Evolutionary conservation across 2,329 filamentous ascomycete species (phyloP).

Genomic region (Capronia epimyces): DNA sequence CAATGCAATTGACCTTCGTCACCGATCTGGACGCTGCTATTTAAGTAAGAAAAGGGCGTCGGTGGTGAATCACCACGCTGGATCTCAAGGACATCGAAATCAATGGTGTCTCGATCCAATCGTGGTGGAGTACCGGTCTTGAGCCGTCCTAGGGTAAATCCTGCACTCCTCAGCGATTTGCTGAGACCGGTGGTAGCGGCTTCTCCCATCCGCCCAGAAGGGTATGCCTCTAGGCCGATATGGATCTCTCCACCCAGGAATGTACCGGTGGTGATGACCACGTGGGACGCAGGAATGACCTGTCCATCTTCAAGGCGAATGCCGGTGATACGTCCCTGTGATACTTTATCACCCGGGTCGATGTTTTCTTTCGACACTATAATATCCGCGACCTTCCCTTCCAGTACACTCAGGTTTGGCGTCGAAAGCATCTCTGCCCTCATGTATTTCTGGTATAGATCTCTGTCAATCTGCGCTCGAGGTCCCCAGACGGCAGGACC

Average conservation of each 20-base stretch:
- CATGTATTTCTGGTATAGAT: conserved; percentile 87
- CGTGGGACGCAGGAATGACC: conserved; percentile 69
- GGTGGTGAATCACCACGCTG: conserved; percentile 83
- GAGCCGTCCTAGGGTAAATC: conserved; percentile 79
- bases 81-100: conserved; percentile 64
- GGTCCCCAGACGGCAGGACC: conserved; percentile 97
- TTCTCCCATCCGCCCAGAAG: conserved; percentile 88
- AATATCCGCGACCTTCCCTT: conserved; percentile 89
- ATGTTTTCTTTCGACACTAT: conserved; percentile 58
- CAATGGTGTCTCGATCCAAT: conserved; percentile 73
- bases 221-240: conserved; percentile 77
- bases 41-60: conserved; percentile 84
- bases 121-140: conserved; percentile 96
- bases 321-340: conserved; percentile 70
- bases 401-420: conserved; percentile 70
- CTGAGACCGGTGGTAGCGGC: conserved; percentile 87
- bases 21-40: conserved; percentile 65
- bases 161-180: conserved; percentile 80
- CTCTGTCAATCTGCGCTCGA: conserved; percentile 88
- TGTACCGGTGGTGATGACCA: conserved; percentile 93
- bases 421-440: conserved; percentile 74
- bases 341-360: conserved; percentile 41
- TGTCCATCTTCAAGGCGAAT: conserved; percentile 83
- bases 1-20: conserved; percentile 73
- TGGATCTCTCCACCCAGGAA: conserved; percentile 96